Evolutionary conservation across 768 basidiomycete genomes (phyloP).

Genomic region (Steccherinum ochraceum): DNA sequence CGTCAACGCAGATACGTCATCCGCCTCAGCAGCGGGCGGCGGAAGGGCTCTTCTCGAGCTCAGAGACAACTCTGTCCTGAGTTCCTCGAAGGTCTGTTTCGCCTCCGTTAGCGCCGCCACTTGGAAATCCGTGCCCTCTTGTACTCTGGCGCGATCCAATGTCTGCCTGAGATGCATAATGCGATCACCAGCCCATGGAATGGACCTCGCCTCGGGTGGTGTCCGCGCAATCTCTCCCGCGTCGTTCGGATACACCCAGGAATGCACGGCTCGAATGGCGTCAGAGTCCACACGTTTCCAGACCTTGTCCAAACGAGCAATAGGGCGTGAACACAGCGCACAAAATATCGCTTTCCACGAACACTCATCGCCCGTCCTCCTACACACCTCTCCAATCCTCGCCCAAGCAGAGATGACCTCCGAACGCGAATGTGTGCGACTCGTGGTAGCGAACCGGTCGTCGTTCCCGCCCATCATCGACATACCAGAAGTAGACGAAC

Average conservation of each 20-base stretch:
- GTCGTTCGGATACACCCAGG: slow-evolving; percentile 51
- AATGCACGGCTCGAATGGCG: slow-evolving; percentile 52
- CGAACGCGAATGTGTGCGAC: slow-evolving; percentile 64
- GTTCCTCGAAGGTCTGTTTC: slow-evolving; percentile 43
- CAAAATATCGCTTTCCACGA: slow-evolving; percentile 71
- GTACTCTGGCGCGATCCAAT: slow-evolving; percentile 38
- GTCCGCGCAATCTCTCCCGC: slow-evolving; percentile 26
- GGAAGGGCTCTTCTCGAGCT: slow-evolving; percentile 26
- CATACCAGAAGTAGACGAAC: slow-evolving; percentile 16
- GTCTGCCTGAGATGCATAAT: slow-evolving; percentile 40
- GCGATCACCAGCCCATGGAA: slow-evolving; percentile 67
- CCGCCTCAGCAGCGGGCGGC: slow-evolving; percentile 19
- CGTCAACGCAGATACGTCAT: slow-evolving; percentile 43
- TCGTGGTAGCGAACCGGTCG: slow-evolving; percentile 27
- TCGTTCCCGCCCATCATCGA: slow-evolving; percentile 9
- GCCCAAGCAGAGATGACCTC: slow-evolving; percentile 72
- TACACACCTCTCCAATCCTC: slow-evolving; percentile 64
- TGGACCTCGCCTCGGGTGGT: slow-evolving; percentile 40
- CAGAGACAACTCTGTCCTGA: slow-evolving; percentile 45
- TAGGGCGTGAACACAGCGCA: slow-evolving; percentile 66
- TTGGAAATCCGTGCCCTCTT: slow-evolving; percentile 37
- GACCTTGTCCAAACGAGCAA: slow-evolving; percentile 71
- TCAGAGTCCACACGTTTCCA: slow-evolving; percentile 71
- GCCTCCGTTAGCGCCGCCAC: slow-evolving; percentile 35
- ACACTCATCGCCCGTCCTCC: slow-evolving; percentile 69